These are phyloP conservation scores for Chaetomium tenue DNA, from an alignment of 495 filamentous ascomycete genomes.

Conservation along the genomic window DNA sequence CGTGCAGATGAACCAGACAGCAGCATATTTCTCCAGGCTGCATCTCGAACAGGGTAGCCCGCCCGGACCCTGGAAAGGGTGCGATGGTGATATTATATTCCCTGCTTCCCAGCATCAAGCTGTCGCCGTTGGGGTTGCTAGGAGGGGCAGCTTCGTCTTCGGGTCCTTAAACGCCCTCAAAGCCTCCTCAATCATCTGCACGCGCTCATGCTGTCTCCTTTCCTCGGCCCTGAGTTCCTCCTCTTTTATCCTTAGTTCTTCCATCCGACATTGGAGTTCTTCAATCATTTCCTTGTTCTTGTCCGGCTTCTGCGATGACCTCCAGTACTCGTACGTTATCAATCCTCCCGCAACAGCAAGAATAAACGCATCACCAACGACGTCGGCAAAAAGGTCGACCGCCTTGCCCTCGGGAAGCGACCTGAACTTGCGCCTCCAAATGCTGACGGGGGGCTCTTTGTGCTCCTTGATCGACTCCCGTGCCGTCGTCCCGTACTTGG, in stretches of 20 bases:
- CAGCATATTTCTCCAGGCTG: background rate
- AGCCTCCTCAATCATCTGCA: slow-evolving; percentile 68
- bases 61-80: no score
- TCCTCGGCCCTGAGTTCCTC: slow-evolving; percentile 64
- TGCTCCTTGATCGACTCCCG: slow-evolving; percentile 36
- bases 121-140: slow-evolving; percentile 31
- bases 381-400: slow-evolving; percentile 93
- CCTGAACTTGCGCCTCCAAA: slow-evolving; percentile 56
- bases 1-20: slow-evolving; percentile 5
- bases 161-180: slow-evolving; percentile 58
- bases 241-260: slow-evolving; percentile 58
- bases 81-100: no score
- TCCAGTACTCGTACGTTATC: slow-evolving; percentile 78
- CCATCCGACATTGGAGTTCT: slow-evolving; percentile 65
- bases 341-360: slow-evolving; percentile 74
- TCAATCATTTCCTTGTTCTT: slow-evolving; percentile 62
- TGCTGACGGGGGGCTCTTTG: slow-evolving; percentile 40
- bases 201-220: slow-evolving; percentile 53
- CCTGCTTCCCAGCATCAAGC: slow-evolving; percentile 7
- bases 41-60: no score
- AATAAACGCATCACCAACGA: slow-evolving; percentile 87
- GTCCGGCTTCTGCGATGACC: slow-evolving; percentile 72
- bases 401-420: slow-evolving; percentile 89
- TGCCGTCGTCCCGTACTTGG: slow-evolving; percentile 43
- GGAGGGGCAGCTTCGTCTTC: slow-evolving; percentile 48